Conservation (phyloP, 2,329 filamentous ascomycete genomes). For the Fusarium sublunatum region DNA sequence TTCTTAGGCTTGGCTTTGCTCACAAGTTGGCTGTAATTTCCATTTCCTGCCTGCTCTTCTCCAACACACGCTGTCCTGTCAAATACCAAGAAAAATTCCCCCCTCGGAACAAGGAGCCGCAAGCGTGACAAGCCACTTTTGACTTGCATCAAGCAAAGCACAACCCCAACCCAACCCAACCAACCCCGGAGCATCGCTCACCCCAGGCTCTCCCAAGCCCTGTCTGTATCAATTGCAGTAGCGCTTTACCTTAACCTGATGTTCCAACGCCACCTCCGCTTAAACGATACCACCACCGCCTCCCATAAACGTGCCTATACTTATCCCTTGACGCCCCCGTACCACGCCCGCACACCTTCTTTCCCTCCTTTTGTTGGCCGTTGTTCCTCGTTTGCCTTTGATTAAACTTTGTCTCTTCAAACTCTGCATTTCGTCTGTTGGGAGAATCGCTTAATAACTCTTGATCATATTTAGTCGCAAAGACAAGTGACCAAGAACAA, state of each 20-base stretch:
- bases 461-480: slow-evolving; percentile 15
- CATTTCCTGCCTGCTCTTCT: slow-evolving; percentile 8
- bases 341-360: slow-evolving; percentile 18
- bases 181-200: slow-evolving; percentile 12
- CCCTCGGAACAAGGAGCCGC: slow-evolving; percentile 30
- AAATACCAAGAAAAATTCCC: slow-evolving; percentile 19
- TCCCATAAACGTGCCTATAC: slow-evolving; percentile 25
- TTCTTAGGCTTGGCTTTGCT: slow-evolving; percentile 27
- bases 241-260: slow-evolving; percentile 42
- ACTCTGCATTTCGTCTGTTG: slow-evolving; percentile 9
- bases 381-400: slow-evolving; percentile 6
- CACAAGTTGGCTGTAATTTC: slow-evolving; percentile 14
- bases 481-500: slow-evolving; percentile 23
- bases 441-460: slow-evolving; percentile 13
- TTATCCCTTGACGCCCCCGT: slow-evolving; percentile 24
- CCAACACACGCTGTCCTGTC: slow-evolving; percentile 16
- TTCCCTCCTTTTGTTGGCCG: slow-evolving; percentile 20
- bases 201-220: slow-evolving; percentile 12
- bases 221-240: slow-evolving; percentile 5
- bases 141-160: slow-evolving; percentile 23
- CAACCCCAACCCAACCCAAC: too few relatives aligned
- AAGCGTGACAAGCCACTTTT: slow-evolving; percentile 14
- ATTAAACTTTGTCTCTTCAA: slow-evolving; percentile 11
- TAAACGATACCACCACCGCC: slow-evolving; percentile 37
- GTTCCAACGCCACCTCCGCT: slow-evolving; percentile 44